A percentile compares a stretch with the other conserved stretches of the same genome.
These are phyloP conservation scores for Chrysanthemum lavandulifolium DNA, from an alignment of 129 eudicot genomes.

Conservation along the genomic window DNA sequence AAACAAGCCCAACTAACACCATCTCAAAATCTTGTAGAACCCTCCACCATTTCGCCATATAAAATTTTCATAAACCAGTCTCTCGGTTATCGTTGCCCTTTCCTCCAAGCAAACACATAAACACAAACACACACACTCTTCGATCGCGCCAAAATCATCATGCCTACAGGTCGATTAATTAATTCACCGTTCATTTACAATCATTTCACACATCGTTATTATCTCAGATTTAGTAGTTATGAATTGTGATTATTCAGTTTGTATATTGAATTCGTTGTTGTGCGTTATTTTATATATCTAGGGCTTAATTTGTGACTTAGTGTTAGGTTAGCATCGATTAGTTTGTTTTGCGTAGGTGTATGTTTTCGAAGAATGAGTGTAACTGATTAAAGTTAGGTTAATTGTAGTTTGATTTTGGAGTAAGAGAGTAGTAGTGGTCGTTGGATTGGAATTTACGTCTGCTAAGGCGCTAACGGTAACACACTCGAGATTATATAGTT, in stretches of 20 bases:
- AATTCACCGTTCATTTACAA: not conserved
- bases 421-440: no score
- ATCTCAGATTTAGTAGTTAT: not conserved
- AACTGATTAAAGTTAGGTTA: no score
- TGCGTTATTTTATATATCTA: slow-evolving; percentile 18
- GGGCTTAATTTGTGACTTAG: slow-evolving; percentile 19
- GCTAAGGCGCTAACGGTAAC: no score
- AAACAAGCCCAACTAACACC: slow-evolving; percentile 7
- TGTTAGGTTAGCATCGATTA: not conserved
- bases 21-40: no score
- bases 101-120: slow-evolving; percentile 36
- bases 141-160: slow-evolving; percentile 43
- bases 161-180: slow-evolving; percentile 49
- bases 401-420: no score
- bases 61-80: slow-evolving; percentile 18
- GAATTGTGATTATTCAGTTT: not conserved
- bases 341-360: slow-evolving; percentile 9
- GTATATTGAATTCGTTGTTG: slow-evolving; percentile 1
- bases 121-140: not conserved
- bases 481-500: no score
- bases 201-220: not conserved
- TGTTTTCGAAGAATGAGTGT: no score
- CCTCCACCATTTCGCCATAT: not conserved
- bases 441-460: no score
- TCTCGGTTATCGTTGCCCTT: slow-evolving; percentile 45